Conservation (phyloP, 129 eudicot species). For the Arctium lappa region DNA sequence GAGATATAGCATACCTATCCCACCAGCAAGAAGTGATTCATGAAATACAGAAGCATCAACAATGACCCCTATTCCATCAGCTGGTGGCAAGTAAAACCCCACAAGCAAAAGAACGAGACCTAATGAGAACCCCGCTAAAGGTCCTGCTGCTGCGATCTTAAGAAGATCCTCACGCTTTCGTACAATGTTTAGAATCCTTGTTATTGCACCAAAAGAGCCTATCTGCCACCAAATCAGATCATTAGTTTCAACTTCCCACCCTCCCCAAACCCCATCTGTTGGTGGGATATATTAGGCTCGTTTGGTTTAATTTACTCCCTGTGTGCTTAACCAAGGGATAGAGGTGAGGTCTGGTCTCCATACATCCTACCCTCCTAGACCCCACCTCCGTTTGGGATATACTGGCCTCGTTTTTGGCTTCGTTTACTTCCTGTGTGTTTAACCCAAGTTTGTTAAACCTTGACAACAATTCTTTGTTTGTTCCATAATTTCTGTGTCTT, state of each 20-base stretch:
- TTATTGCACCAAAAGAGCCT: conserved; percentile 96
- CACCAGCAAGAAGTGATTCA: conserved; percentile 91
- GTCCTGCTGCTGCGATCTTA: conserved; percentile 96
- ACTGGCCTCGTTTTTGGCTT: too few species aligned
- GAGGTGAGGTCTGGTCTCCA: too few species aligned
- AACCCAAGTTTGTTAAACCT: too few species aligned
- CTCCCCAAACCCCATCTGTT: too few species aligned
- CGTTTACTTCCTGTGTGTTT: too few species aligned
- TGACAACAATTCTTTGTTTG: background rate
- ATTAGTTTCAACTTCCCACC: background rate
- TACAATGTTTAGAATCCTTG: conserved; percentile 82
- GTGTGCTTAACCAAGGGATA: too few species aligned
- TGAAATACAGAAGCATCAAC: conserved; percentile 92
- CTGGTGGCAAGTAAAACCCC: conserved; percentile 85
- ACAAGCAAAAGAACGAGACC: conserved; percentile 77
- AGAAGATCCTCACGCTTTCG: conserved; percentile 90
- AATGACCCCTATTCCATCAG: conserved; percentile 71
- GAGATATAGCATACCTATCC: conserved; percentile 57
- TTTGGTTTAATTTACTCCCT: too few species aligned
- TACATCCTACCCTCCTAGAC: too few species aligned
- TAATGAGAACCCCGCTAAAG: conserved; percentile 87
- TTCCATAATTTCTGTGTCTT: too few species aligned
- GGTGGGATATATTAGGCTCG: too few species aligned
- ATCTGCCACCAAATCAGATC: conserved; percentile 77
- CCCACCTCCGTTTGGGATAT: too few species aligned